These are phyloP conservation scores for Tuctoria greenei DNA, from an alignment of 176 grass and related monocot genomes.

Conservation along the genomic window DNA sequence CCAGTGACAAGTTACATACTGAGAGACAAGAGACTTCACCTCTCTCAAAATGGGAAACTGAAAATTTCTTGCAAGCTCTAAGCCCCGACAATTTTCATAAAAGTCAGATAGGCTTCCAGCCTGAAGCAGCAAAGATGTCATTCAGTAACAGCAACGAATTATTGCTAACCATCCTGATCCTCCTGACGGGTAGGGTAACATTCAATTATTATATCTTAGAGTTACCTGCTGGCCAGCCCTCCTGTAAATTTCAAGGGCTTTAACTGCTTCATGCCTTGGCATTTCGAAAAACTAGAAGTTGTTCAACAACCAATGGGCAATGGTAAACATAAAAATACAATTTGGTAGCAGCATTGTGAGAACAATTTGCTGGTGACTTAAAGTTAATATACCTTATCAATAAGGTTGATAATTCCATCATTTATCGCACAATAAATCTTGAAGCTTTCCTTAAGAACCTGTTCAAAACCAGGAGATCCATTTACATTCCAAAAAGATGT, in stretches of 20 bases:
- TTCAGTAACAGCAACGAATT: neutral
- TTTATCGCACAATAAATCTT: slow-evolving; percentile 98
- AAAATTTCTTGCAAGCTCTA: slow-evolving; percentile 96
- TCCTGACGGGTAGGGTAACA: neutral
- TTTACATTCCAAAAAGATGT: slow-evolving; percentile 15
- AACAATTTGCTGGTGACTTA: slow-evolving; percentile 19
- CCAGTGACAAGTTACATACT: slow-evolving; percentile 4
- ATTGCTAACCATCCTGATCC: slow-evolving; percentile 3
- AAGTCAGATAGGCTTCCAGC: slow-evolving; percentile 93
- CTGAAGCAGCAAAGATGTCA: slow-evolving; percentile 49
- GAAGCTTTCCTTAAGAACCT: slow-evolving; percentile 98
- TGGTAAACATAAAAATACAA: neutral
- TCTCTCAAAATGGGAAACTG: slow-evolving; percentile 96
- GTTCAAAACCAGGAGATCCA: slow-evolving; percentile 18
- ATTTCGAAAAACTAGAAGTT: slow-evolving; percentile 86
- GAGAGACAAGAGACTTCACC: slow-evolving; percentile 33
- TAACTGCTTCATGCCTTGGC: slow-evolving; percentile 92
- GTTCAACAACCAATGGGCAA: slow-evolving; percentile 9
- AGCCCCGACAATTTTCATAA: slow-evolving; percentile 82
- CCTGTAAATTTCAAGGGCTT: slow-evolving; percentile 89
- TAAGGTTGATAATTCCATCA: slow-evolving; percentile 99
- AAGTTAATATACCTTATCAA: slow-evolving; percentile 72
- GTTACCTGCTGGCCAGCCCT: slow-evolving; percentile 90
- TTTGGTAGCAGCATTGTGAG: slow-evolving; percentile 34
- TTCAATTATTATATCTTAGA: neutral